Conservation (phyloP, 805 yeast species). For the Saccharomycopsis schoenii region DNA sequence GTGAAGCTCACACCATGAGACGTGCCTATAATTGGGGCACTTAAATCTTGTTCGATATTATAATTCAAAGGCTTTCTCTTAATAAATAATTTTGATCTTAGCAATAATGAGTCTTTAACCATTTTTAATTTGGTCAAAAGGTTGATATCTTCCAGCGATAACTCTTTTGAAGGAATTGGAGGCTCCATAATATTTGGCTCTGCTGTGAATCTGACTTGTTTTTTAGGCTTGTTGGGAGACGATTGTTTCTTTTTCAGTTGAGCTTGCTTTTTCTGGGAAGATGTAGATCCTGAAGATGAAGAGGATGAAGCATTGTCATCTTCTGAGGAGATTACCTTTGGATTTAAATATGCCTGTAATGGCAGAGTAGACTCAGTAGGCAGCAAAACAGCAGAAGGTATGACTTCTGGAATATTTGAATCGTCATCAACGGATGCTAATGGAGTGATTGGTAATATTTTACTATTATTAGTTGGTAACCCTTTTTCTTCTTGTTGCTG, state of each 20-base stretch:
- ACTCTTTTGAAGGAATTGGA: background rate
- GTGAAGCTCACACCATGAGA: background rate
- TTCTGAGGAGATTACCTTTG: background rate
- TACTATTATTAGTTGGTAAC: background rate
- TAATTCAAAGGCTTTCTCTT: background rate
- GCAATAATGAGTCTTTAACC: constrained; percentile 10
- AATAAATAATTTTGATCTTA: constrained; percentile 5
- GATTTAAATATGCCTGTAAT: background rate
- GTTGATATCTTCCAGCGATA: constrained; percentile 14
- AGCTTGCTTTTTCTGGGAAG: background rate
- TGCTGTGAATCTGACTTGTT: background rate
- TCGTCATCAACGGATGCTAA: background rate
- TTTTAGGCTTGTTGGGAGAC: background rate
- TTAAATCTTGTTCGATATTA: background rate
- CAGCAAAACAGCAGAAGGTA: background rate
- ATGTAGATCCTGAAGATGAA: background rate
- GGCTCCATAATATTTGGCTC: background rate
- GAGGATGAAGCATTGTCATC: background rate
- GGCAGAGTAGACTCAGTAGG: background rate
- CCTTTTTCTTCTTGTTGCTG: background rate
- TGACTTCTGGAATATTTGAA: background rate
- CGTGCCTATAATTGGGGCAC: background rate
- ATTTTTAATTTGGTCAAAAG: constrained; percentile 15
- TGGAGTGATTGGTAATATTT: background rate
- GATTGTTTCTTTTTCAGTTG: background rate